phyloP scores from a whole-genome alignment of 78 protist species.

The Kipferlia bialata region DNA sequence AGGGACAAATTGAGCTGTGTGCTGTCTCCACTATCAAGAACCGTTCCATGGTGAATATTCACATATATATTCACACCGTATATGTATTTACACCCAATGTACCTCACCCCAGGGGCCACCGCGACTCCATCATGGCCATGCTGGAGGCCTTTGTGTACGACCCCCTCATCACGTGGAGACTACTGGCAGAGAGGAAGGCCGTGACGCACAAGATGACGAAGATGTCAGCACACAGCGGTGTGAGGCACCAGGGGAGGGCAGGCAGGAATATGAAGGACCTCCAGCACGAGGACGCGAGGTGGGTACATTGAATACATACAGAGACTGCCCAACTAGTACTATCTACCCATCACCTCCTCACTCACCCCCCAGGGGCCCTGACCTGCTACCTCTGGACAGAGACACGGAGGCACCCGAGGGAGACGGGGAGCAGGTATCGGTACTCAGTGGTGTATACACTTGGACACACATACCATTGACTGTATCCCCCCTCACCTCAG shows the following conservation, averaged over 20 bases:
- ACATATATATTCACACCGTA: too few species aligned
- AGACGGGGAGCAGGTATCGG: neutral
- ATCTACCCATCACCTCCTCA: too few species aligned
- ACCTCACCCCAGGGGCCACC: too few species aligned
- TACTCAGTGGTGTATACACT: too few species aligned
- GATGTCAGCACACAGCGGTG: too few species aligned
- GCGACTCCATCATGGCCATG: conserved; percentile 91
- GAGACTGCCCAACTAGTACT: too few species aligned
- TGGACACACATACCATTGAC: too few species aligned
- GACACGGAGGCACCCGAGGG: neutral
- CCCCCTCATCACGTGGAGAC: conserved; percentile 94
- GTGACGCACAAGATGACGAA: neutral
- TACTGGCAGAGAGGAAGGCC: conserved; percentile 22
- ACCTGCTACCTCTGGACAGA: neutral
- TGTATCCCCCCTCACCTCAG: conserved; percentile 20
- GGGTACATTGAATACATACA: too few species aligned
- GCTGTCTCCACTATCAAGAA: too few species aligned
- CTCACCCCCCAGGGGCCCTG: neutral
- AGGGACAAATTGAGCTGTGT: too few species aligned
- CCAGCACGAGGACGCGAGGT: neutral
- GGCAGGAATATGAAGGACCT: neutral
- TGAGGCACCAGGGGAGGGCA: neutral
- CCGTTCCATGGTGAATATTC: too few species aligned
- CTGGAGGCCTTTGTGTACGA: conserved; percentile 98
- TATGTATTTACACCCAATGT: too few species aligned